Conservation (phyloP, 805 yeast genomes). For the Candida bentonensis region DNA sequence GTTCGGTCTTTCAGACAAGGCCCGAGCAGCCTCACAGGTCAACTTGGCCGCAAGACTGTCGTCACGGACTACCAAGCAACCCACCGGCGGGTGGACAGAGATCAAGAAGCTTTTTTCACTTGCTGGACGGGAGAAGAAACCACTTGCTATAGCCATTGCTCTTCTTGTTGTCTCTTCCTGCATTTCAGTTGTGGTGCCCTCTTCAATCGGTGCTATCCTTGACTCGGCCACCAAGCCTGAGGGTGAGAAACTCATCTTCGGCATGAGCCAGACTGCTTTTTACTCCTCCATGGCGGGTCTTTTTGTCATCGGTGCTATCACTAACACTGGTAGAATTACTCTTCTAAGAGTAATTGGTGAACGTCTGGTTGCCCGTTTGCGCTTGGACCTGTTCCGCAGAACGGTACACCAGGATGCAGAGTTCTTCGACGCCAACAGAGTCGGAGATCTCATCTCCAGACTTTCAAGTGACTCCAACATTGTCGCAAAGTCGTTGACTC, state of each 20-base stretch:
- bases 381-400: conserved; percentile 63
- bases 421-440: conserved; percentile 77
- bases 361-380: conserved; percentile 66
- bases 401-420: conserved; percentile 77
- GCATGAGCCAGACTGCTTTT: conserved; percentile 51
- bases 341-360: conserved; percentile 73
- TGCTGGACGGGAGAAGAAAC: conserved; percentile 42
- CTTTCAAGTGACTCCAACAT: conserved; percentile 80
- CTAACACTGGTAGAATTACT: conserved; percentile 72
- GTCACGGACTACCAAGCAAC: conserved; percentile 6
- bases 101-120: conserved; percentile 36
- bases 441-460: conserved; percentile 85
- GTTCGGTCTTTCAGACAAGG: conserved; percentile 2
- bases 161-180: conserved; percentile 60
- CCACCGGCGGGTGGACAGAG: conserved; percentile 20
- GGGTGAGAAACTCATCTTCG: conserved; percentile 30
- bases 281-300: conserved; percentile 45
- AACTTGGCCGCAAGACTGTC: conserved; percentile 21
- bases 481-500: conserved; percentile 74
- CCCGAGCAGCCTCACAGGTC: conserved; percentile 17
- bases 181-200: conserved; percentile 69
- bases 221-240: conserved; percentile 44
- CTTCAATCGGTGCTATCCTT: conserved; percentile 71
- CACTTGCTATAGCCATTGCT: conserved; percentile 45
- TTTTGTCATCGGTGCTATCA: conserved; percentile 58